phyloP scores from a whole-genome alignment of 148 eudicot genomes.

The Fagopyrum esculentum region DNA sequence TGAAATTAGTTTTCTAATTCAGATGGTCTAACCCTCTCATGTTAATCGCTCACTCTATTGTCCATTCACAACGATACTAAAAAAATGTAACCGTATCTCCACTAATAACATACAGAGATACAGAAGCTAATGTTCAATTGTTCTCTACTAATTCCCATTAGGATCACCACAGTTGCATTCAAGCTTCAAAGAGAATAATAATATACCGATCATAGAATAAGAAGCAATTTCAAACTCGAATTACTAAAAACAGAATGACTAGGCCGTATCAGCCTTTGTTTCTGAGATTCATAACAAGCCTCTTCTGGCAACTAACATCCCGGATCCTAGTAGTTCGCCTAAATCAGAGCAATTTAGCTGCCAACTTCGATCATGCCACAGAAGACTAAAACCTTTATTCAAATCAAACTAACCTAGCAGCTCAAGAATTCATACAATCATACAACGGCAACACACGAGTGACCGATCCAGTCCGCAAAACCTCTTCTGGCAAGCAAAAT shows the following conservation, averaged over 20 bases:
- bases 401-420: no score
- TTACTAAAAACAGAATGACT: not conserved
- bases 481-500: not conserved
- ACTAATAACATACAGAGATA: no score
- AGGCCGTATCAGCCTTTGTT: not conserved
- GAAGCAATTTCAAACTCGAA: not conserved
- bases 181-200: no score
- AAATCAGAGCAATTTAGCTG: no score
- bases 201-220: not conserved
- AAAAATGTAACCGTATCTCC: not conserved
- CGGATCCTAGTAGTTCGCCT: no score
- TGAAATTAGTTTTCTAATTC: not conserved
- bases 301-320: no score
- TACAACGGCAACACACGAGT: not conserved
- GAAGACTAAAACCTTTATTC: not conserved
- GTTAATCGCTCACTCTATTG: not conserved
- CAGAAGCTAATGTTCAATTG: no score
- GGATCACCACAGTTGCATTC: no score
- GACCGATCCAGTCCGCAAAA: not conserved
- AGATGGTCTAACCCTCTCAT: not conserved
- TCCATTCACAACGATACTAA: not conserved
- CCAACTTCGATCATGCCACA: not conserved
- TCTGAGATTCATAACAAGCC: not conserved
- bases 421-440: not conserved
- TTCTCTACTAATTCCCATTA: no score